Evolutionary conservation across 2,329 filamentous ascomycete species (phyloP).

Genomic region (Cercospora janseana): DNA sequence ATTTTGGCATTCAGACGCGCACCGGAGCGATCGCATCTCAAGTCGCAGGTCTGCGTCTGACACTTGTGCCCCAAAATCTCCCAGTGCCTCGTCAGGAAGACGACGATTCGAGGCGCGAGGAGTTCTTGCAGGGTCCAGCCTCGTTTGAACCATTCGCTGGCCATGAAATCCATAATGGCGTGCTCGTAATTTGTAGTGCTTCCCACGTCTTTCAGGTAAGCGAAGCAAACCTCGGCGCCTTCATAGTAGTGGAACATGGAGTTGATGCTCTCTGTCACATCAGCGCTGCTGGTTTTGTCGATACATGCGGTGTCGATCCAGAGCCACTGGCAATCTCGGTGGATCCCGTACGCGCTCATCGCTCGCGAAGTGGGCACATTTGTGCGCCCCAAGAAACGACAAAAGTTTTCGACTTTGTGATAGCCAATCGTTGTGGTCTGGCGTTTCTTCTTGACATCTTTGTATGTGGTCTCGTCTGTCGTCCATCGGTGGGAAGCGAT

Average conservation of each 20-base stretch:
- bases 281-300: slow-evolving; percentile 21
- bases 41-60: not conserved
- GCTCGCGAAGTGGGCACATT: not conserved
- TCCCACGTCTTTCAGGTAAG: slow-evolving; percentile 19
- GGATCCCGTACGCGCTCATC: not conserved
- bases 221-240: slow-evolving; percentile 22
- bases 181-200: not conserved
- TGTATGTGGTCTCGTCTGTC: slow-evolving; percentile 4
- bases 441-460: slow-evolving; percentile 13
- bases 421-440: not conserved
- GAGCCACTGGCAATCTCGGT: slow-evolving; percentile 3
- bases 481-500: slow-evolving; percentile 11
- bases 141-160: slow-evolving; percentile 10
- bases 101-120: slow-evolving; percentile 5
- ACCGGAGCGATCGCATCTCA: slow-evolving; percentile 1
- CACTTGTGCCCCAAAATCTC: slow-evolving; percentile 17
- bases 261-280: slow-evolving; percentile 27
- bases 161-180: slow-evolving; percentile 6
- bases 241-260: slow-evolving; percentile 29
- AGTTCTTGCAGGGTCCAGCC: slow-evolving; percentile 7
- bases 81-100: slow-evolving; percentile 16
- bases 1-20: slow-evolving; percentile 6
- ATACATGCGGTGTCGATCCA: slow-evolving; percentile 32
- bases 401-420: slow-evolving; percentile 12
- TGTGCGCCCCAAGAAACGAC: not conserved